These are phyloP conservation scores for Eucalyptus dawsonii DNA, from an alignment of 345 rosid genomes.

Conservation along the genomic window DNA sequence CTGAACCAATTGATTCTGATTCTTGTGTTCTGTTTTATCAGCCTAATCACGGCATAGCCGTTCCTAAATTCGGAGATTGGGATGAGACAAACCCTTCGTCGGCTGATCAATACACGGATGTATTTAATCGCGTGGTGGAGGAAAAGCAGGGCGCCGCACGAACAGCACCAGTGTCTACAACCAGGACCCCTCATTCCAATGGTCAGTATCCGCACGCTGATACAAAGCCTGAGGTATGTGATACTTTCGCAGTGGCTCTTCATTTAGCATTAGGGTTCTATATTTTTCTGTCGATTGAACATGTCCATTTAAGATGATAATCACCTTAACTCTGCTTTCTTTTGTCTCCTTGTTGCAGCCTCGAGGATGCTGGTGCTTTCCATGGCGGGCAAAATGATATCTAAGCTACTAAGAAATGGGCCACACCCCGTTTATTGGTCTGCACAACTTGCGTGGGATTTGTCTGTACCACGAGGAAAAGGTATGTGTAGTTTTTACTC, in stretches of 20 bases:
- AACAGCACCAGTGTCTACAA: neutral
- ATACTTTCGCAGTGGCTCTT: neutral
- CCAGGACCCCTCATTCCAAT: neutral
- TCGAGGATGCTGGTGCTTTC: neutral
- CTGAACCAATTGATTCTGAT: neutral
- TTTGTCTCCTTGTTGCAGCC: neutral
- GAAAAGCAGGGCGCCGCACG: neutral
- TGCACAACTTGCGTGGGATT: too few relatives aligned
- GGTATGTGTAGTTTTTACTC: neutral
- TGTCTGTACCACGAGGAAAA: too few relatives aligned
- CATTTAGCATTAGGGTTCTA: neutral
- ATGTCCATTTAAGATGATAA: neutral
- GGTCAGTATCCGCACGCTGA: neutral
- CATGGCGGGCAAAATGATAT: neutral
- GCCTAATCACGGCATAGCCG: conserved; percentile 3
- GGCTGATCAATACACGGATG: conserved; percentile 13
- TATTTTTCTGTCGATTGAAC: neutral
- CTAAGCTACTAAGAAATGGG: neutral
- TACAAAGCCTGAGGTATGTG: neutral
- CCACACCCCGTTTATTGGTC: neutral
- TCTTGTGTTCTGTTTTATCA: neutral
- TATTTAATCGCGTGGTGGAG: conserved; percentile 14
- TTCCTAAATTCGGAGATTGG: conserved; percentile 32
- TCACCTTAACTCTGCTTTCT: neutral
- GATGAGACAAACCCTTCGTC: conserved; percentile 20